Conservation (phyloP, 1,139 yeast genomes). For the Magnusiomyces suaveolens region DNA sequence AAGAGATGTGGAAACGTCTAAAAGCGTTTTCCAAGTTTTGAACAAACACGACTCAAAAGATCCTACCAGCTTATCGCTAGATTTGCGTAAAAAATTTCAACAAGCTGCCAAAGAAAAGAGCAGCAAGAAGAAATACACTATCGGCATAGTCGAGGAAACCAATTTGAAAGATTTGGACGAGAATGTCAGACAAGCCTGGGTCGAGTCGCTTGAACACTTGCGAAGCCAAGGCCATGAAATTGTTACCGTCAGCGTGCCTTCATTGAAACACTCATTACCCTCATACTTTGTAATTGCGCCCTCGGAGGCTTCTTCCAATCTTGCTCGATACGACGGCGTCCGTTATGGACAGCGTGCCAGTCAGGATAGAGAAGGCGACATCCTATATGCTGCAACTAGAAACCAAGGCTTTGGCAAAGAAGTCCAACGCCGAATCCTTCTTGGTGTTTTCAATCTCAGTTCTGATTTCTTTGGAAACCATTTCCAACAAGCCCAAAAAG, state of each 20-base stretch:
- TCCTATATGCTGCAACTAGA: slow-evolving; percentile 50
- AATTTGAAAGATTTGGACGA: slow-evolving; percentile 46
- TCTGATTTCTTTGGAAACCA: slow-evolving; percentile 70
- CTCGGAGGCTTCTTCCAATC: slow-evolving; percentile 88
- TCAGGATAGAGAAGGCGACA: slow-evolving; percentile 33
- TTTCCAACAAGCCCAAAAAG: slow-evolving; percentile 62
- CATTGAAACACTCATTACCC: slow-evolving; percentile 59
- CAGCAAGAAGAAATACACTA: slow-evolving; percentile 28
- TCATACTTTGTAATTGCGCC: slow-evolving; percentile 82
- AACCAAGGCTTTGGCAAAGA: slow-evolving; percentile 63
- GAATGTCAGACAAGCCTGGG: slow-evolving; percentile 42
- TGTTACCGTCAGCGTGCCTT: slow-evolving; percentile 57
- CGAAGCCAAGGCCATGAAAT: slow-evolving; percentile 46
- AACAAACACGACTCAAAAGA: slow-evolving; percentile 62
- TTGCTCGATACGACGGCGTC: slow-evolving; percentile 82
- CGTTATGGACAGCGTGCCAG: slow-evolving; percentile 59
- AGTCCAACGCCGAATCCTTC: slow-evolving; percentile 68
- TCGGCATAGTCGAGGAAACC: slow-evolving; percentile 70
- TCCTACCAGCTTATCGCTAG: slow-evolving; percentile 56
- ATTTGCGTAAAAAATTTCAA: slow-evolving; percentile 21
- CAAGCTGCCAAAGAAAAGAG: slow-evolving; percentile 9
- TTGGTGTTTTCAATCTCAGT: slow-evolving; percentile 81
- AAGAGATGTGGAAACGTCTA: slow-evolving; percentile 37
- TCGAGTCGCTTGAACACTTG: slow-evolving; percentile 37
- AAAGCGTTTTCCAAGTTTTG: slow-evolving; percentile 45